These are phyloP conservation scores for Aspergillus egyptiacus DNA, from an alignment of 495 filamentous ascomycete species.

Conservation along the genomic window DNA sequence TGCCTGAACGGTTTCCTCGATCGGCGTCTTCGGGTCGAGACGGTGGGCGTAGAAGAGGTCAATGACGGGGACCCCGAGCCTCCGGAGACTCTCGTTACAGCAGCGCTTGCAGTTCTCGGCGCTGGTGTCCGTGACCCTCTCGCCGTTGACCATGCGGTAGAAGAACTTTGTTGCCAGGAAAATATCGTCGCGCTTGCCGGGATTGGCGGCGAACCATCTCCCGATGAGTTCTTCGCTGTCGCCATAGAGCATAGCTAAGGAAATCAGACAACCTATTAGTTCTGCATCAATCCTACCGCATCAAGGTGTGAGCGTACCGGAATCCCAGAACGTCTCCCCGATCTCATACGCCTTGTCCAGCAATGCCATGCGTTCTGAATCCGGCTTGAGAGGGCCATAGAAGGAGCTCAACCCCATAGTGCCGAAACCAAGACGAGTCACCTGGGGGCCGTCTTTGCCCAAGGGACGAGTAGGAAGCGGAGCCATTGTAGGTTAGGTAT, in stretches of 20 bases:
- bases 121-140: neutral
- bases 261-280: neutral
- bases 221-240: constrained; percentile 10
- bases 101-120: neutral
- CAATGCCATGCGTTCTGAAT: neutral
- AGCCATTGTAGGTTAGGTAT: neutral
- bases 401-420: constrained; percentile 9
- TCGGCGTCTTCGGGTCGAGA: neutral
- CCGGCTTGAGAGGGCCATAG: constrained; percentile 6
- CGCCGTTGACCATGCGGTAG: neutral
- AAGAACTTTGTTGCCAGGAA: constrained; percentile 11
- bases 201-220: constrained; percentile 7
- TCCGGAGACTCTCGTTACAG: neutral
- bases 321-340: constrained; percentile 9
- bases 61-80: constrained; percentile 1
- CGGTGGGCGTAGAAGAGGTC: constrained; percentile 12
- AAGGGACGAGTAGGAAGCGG: constrained; percentile 4
- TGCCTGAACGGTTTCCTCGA: constrained; percentile 6
- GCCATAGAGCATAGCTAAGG: constrained; percentile 6
- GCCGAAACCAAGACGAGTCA: constrained; percentile 8
- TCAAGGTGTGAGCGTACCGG: neutral
- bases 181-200: constrained; percentile 2
- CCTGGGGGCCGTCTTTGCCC: constrained; percentile 9
- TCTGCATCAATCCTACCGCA: too few relatives aligned
- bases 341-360: constrained; percentile 5